phyloP scores from a whole-genome alignment of 2,329 filamentous ascomycete genomes.

The Macrophomina tecta region DNA sequence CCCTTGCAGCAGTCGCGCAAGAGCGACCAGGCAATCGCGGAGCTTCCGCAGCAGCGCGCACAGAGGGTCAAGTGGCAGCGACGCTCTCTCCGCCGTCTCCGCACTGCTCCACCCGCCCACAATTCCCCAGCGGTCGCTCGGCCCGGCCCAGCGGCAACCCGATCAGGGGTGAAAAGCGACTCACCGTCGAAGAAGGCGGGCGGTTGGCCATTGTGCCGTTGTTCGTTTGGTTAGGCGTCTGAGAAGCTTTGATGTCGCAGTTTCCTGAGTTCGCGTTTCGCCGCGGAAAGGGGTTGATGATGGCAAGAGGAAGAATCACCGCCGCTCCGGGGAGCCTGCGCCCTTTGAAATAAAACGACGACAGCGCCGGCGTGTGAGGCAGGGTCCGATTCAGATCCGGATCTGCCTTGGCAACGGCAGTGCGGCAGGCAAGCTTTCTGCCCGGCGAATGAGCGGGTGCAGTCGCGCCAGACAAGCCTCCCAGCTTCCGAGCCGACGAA shows the following conservation, averaged over 20 bases:
- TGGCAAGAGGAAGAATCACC: neutral
- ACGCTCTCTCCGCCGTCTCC: neutral
- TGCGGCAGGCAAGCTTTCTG: neutral
- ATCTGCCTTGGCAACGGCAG: constrained; percentile 10
- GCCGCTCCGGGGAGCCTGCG: too few species aligned
- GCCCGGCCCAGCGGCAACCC: neutral
- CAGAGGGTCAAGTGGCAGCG: neutral
- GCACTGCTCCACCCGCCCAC: neutral
- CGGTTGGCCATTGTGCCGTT: neutral
- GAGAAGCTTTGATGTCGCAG: neutral
- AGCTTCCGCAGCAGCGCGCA: too few species aligned
- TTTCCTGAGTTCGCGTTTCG: neutral
- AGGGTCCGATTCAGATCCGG: neutral
- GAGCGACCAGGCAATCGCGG: too few species aligned
- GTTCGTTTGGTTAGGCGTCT: neutral
- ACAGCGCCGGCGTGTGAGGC: neutral
- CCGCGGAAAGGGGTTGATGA: too few species aligned
- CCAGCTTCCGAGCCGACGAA: neutral
- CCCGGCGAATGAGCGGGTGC: too few species aligned
- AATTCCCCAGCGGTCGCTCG: neutral
- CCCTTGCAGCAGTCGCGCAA: too few species aligned
- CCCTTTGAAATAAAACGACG: neutral
- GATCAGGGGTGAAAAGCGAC: neutral
- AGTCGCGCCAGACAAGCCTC: too few species aligned
- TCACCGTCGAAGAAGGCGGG: constrained; percentile 21